A percentile compares a stretch with the other conserved stretches of the same genome.
These are phyloP conservation scores for Tubosaeta sp. DNA, from an alignment of 768 basidiomycete species.

Conservation along the genomic window DNA sequence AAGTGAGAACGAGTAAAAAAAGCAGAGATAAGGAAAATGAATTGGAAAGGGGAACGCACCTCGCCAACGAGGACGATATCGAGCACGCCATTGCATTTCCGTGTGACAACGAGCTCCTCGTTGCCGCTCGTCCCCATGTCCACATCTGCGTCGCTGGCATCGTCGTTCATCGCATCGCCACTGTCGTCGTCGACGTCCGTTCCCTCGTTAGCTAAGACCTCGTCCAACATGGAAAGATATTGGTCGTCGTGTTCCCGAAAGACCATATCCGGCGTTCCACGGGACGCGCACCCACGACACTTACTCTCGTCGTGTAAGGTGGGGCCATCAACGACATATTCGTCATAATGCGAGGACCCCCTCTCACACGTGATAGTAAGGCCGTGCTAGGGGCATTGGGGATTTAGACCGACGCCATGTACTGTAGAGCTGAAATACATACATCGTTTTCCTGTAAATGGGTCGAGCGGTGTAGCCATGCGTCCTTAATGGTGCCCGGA, in stretches of 20 bases:
- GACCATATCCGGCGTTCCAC: constrained; percentile 27
- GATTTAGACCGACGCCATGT: constrained; percentile 2
- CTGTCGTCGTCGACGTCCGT: constrained; percentile 25
- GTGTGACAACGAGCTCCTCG: constrained; percentile 21
- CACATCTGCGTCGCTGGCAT: constrained; percentile 20
- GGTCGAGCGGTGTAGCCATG: constrained; percentile 34
- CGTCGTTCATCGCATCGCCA: constrained; percentile 27
- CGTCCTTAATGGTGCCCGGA: constrained; percentile 38
- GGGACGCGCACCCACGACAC: constrained; percentile 32
- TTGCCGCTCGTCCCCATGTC: constrained; percentile 24
- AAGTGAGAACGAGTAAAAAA: background rate
- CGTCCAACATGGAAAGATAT: constrained; percentile 16
- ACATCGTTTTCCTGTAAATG: constrained; percentile 20
- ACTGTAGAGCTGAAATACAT: constrained; percentile 8
- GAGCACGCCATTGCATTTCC: constrained; percentile 49
- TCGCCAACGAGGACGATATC: constrained; percentile 63
- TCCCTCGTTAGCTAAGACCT: constrained; percentile 7
- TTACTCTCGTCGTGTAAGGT: constrained; percentile 41
- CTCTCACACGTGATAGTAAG: constrained; percentile 21
- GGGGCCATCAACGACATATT: constrained; percentile 34
- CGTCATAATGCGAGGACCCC: constrained; percentile 36
- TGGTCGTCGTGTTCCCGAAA: constrained; percentile 24
- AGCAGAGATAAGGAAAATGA: background rate
- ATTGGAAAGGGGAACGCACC: constrained; percentile 31
- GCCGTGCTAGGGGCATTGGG: constrained; percentile 13